Conservation (phyloP, 2,329 filamentous ascomycete species). For the Metarhizium humberi region DNA sequence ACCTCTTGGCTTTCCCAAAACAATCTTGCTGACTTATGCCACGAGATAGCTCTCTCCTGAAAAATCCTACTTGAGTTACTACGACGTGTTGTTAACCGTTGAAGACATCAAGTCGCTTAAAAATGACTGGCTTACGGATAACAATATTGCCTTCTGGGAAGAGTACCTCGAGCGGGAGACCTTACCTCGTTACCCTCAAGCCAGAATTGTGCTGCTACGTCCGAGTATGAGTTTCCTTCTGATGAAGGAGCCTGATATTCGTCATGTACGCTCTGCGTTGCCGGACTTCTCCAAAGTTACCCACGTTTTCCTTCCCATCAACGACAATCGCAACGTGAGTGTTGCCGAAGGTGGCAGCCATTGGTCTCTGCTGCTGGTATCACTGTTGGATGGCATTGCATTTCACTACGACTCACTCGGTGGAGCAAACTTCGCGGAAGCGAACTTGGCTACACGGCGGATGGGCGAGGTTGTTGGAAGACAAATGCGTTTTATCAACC, state of each 20-base stretch:
- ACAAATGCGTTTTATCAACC: constrained; percentile 64
- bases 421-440: constrained; percentile 67
- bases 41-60: constrained; percentile 36
- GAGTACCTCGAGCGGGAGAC: constrained; percentile 91
- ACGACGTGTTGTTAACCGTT: constrained; percentile 53
- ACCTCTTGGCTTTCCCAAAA: background rate
- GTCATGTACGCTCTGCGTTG: constrained; percentile 54
- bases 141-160: constrained; percentile 97
- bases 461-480: constrained; percentile 59
- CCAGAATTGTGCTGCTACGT: constrained; percentile 81
- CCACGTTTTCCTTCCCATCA: constrained; percentile 93
- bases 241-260: constrained; percentile 58
- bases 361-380: constrained; percentile 90
- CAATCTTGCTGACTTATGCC: background rate
- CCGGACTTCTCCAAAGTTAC: constrained; percentile 74
- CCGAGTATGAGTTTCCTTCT: constrained; percentile 91
- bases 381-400: constrained; percentile 76
- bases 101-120: constrained; percentile 85
- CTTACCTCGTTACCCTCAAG: constrained; percentile 68
- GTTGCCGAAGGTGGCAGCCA: constrained; percentile 85
- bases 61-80: constrained; percentile 31
- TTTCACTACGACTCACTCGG: constrained; percentile 94
- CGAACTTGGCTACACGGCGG: constrained; percentile 57
- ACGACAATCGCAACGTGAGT: constrained; percentile 69
- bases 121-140: constrained; percentile 94